Evolutionary conservation across 2,329 filamentous ascomycete species (phyloP), one percentile per base, ranked within the genome.

Genomic region (Penicillium sp.): DNA sequence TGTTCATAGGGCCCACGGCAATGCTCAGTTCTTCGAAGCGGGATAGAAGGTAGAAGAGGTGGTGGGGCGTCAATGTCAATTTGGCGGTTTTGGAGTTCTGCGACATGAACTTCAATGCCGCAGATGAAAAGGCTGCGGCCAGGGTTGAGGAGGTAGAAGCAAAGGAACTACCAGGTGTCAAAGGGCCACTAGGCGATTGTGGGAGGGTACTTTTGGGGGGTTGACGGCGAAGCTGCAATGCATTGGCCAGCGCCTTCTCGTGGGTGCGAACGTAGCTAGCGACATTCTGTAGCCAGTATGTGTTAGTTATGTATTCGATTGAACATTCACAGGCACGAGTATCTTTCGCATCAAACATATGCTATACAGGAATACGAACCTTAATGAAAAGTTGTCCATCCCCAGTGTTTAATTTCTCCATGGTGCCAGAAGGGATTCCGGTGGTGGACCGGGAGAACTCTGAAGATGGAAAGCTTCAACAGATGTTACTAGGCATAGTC

Each of bases 161-260:
- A 30, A 83, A 77, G 45, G 83, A 50, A 25, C 80, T 79, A 18
- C 46, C 39, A 30, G 46, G 83, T 75, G 42, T 72, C 72, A 45
- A 82, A 76, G 18, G 83, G 75, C 76, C 74, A n/a, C 77, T 77
- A 41, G 71, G 70, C 16, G 73, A 67, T 44, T 65, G 68, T 46
- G 67, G 61, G 52, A 86, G 84, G 59, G 80, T 81, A 82, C 91
- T 83, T 63, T 85, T 86, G 55, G 78, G 86, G 55, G 78, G 75
- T 55, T 82, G 80, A 64, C 88, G 83, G 69, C 86, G 86, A 62
- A 95, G 80, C 71, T 96, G 92, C 55, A 96, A 78, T 63, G 92
- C 92, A 76, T 97, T 97, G 67, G 93, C 93, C 56, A 99, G 82
- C 31, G 91, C 92, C 75, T 95, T 95, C 74, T 99, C 93, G 77